Base-by-base conservation (phyloP, 2,329 filamentous ascomycete genomes). In the Blumeria graminis region DNA sequence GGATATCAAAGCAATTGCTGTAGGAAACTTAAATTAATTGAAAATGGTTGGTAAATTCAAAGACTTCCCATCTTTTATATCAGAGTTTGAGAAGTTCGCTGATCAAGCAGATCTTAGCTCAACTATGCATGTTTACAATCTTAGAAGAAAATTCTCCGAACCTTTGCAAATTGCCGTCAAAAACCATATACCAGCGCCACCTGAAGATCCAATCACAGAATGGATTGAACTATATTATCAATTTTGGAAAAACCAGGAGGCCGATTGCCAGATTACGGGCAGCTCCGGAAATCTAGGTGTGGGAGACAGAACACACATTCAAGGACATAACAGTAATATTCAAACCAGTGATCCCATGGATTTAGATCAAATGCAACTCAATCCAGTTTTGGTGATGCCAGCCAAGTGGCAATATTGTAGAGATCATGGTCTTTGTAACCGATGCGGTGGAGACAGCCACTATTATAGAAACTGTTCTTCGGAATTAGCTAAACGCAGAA, bases 11-110 rank as follows among this genome's bases (percentile, higher is more conserved):
- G 41, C 41, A 46, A 46, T 46, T 18, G 41, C 41, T 1, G 6
- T 46, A 46, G 41, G 41, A 46, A 46, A 9, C 41, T 46, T 46
- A 46, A 46, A 46, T 46, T 4, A 46, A 46, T 46, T 46, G 41
- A 46, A 46, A 46, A 46, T 46, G 10, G 41, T 46, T 46, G 41
- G 41, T 46, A 46, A 46, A 46, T 46, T 46, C n/a, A 46, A 46
- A 16, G 41, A 46, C 9, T 46, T 46, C 9, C 41, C 41, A 46
- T 46, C 6, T 13, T 46, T 46, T 16, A 46, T 46, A 46, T 46
- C 41, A 46, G 41, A 46, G n/a, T 46, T 46, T 46, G 41, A 16
- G n/a, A 16, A 46, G n/a, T 46, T 46, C 41, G 41, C 41, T 9
- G 41, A 46, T 46, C 41, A 46, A 16, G 41, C 9, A 46, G 41